Conservation (phyloP, 495 filamentous ascomycete species). For the Pseudomonodictys pantanalensis region DNA sequence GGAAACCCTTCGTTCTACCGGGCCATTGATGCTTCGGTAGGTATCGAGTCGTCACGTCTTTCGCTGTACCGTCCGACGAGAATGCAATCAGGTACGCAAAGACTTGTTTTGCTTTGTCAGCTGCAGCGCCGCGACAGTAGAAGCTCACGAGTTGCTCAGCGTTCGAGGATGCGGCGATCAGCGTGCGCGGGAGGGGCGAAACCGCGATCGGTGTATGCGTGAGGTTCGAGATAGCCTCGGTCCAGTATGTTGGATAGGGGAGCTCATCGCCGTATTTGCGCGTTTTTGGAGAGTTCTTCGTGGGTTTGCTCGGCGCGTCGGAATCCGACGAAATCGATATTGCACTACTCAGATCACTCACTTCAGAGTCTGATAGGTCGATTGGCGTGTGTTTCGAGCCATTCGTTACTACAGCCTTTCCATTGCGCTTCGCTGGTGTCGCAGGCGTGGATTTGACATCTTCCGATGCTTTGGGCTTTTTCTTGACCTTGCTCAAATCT, state of each 20-base stretch:
- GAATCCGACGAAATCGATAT: slow-evolving; percentile 28
- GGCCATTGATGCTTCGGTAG: slow-evolving; percentile 80
- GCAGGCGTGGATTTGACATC: background rate
- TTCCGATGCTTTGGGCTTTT: background rate
- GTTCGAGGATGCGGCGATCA: slow-evolving; percentile 40
- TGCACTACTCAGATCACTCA: slow-evolving; percentile 26
- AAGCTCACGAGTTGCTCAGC: slow-evolving; percentile 70
- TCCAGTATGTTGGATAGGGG: slow-evolving; percentile 87
- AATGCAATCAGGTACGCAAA: slow-evolving; percentile 89
- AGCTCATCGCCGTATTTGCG: slow-evolving; percentile 67
- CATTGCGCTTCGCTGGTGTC: background rate
- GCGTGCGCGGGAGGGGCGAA: slow-evolving; percentile 14
- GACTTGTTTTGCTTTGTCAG: slow-evolving; percentile 81
- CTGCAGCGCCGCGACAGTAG: slow-evolving; percentile 76
- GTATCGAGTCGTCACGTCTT: slow-evolving; percentile 93
- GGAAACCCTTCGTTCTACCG: slow-evolving; percentile 83
- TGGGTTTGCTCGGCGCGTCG: slow-evolving; percentile 12
- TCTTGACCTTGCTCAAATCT: slow-evolving; percentile 33
- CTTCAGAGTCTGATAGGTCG: slow-evolving; percentile 34
- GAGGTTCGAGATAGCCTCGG: slow-evolving; percentile 77
- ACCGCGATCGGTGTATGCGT: slow-evolving; percentile 75
- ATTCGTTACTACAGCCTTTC: background rate
- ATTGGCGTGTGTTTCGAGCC: slow-evolving; percentile 32
- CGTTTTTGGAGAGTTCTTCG: slow-evolving; percentile 42
- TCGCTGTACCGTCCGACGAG: slow-evolving; percentile 81